Base-by-base conservation (phyloP, 2,329 filamentous ascomycete species). In the Trichoderma sp. region DNA sequence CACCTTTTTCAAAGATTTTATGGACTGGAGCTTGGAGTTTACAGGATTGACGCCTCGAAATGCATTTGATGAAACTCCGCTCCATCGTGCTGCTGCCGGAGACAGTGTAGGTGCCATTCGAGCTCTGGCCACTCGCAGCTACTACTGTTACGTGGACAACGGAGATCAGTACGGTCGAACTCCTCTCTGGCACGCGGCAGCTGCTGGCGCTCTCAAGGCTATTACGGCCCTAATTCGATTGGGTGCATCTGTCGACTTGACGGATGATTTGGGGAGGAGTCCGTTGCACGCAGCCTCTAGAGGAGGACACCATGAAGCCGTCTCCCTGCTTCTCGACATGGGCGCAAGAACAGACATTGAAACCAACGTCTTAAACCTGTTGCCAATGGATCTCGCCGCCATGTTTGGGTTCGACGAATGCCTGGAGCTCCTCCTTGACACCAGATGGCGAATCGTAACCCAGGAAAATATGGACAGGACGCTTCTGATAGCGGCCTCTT, bases 341-440 rank as follows among this genome's bases (percentile, higher is more conserved):
- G 31, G 68, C 8, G 66, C 68, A n/a, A 53, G 35, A n/a, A 24
- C 41, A 27, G 59, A 73, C 14, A 64, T 24, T 6, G 45, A 75
- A 68, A 72, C 67, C 6, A 59, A 59, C 41, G 16, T 33, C 9
- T 18, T 75, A 3, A 59, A 14, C n/a, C 16, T 66, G 12, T 35
- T 71, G n/a, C 74, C 74, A 4, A 75, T 75, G 68, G 68, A 75
- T 12, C 71, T 72, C 35, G 68, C 74, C 6, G 74, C 35, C 45
- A 75, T 75, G 59, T 75, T 66, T 50, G 74, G 74, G 38, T 71
- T 62, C n/a, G 6, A 5, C 29, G 59, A 66, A 11, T 75, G 74
- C 21, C 33, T 75, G n/a, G 16, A 33, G 21, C 24, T 33, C n/a
- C 63, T 75, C 1, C 24, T 73, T 11, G 31, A 73, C 3, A 5